Evolutionary conservation across 1,284 basidiomycete species (phyloP).

Genomic region (Sporisorium reilianum): DNA sequence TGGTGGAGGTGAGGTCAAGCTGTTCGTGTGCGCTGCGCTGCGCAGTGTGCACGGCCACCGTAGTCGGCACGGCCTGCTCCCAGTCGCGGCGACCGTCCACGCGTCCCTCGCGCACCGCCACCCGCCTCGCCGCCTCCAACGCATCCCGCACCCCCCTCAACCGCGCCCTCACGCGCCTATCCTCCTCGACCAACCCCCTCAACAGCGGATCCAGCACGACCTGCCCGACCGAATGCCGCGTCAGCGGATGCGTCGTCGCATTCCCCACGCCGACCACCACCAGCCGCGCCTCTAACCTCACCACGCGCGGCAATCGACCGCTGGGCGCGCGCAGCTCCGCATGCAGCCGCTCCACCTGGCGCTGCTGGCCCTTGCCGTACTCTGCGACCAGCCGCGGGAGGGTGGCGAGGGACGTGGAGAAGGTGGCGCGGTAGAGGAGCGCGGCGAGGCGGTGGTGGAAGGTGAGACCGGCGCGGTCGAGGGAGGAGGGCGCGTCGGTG

Average conservation of each 20-base stretch:
- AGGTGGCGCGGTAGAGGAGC: slow-evolving; percentile 22
- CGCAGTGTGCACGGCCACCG: neutral
- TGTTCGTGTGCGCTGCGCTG: neutral
- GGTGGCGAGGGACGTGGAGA: neutral
- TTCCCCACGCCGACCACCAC: slow-evolving; percentile 42
- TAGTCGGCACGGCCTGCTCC: slow-evolving; percentile 3
- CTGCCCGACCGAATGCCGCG: slow-evolving; percentile 43
- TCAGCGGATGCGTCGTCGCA: slow-evolving; percentile 42
- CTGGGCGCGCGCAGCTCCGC: slow-evolving; percentile 9
- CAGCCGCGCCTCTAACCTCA: slow-evolving; percentile 10
- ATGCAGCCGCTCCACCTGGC: slow-evolving; percentile 22
- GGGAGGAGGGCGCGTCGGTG: too few relatives aligned
- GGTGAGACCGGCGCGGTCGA: slow-evolving; percentile 23
- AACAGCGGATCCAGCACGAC: slow-evolving; percentile 35
- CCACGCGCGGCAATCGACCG: slow-evolving; percentile 16
- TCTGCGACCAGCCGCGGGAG: slow-evolving; percentile 38
- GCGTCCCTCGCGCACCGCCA: slow-evolving; percentile 1
- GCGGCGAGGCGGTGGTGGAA: slow-evolving; percentile 34
- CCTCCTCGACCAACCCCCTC: slow-evolving; percentile 4
- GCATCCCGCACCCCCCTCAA: slow-evolving; percentile 1
- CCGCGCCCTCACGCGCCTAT: neutral
- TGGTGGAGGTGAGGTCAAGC: slow-evolving; percentile 4
- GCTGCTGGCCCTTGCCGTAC: slow-evolving; percentile 43
- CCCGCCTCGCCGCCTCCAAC: slow-evolving; percentile 7
- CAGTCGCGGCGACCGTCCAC: slow-evolving; percentile 9